A percentile compares a stretch with the other conserved stretches of the same genome.
Conservation (phyloP, 2,329 filamentous ascomycete species). For the Colletotrichum spinosum region DNA sequence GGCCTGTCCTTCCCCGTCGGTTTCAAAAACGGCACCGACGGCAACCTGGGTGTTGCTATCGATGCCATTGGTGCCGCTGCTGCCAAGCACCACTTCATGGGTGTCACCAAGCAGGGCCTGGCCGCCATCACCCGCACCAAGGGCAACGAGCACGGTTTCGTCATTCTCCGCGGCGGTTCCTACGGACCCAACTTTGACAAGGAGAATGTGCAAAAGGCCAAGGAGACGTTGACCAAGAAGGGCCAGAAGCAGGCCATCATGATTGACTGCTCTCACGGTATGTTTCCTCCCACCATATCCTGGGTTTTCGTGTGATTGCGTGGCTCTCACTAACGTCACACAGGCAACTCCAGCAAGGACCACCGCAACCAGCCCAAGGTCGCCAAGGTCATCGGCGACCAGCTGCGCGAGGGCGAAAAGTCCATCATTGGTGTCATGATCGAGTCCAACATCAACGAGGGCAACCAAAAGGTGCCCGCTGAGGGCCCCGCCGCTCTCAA, state of each 20-base stretch:
- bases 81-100: constrained; percentile 96
- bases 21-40: constrained; percentile 99
- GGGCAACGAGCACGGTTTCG: constrained; percentile 97
- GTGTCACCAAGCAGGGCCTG: constrained; percentile 96
- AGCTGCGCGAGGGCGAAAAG: constrained; percentile 87
- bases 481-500: constrained; percentile 84
- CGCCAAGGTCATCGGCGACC: constrained; percentile 82
- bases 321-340: neutral
- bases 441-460: constrained; percentile 95
- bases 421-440: constrained; percentile 98
- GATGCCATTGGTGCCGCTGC: constrained; percentile 92
- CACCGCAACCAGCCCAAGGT: constrained; percentile 98
- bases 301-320: neutral
- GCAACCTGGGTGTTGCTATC: constrained; percentile 89
- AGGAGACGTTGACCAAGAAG: constrained; percentile 84
- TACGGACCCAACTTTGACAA: constrained; percentile 95
- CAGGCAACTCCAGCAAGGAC: constrained; percentile 96
- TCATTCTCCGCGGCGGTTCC: constrained; percentile 92
- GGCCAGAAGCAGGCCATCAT: constrained; percentile 90
- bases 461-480: constrained; percentile 86
- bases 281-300: constrained; percentile 41
- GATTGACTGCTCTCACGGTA: constrained; percentile 98
- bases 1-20: constrained; percentile 97
- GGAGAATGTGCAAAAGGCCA: constrained; percentile 81
- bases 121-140: constrained; percentile 93